Evolutionary conservation across 2,329 filamentous ascomycete genomes (phyloP).

Genomic region (Hypocreales sp.): DNA sequence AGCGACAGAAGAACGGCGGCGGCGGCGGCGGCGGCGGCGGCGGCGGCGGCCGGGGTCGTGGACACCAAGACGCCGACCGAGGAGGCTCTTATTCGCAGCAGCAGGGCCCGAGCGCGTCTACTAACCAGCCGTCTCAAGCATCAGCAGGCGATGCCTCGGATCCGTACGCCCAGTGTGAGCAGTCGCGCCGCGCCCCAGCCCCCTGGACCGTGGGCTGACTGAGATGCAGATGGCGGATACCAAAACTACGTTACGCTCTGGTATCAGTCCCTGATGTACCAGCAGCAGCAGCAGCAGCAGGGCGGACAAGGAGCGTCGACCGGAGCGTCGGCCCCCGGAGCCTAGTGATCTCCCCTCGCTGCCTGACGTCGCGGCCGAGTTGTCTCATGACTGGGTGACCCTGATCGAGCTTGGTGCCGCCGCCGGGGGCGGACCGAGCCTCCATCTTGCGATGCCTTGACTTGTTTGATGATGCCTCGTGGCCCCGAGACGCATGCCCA

Average conservation of each 20-base stretch:
- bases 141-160: constrained; percentile 39
- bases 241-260: constrained; percentile 66
- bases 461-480: constrained; percentile 16
- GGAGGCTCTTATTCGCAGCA: constrained; percentile 37
- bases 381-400: constrained; percentile 17
- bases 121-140: constrained; percentile 26
- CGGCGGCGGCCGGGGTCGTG: constrained; percentile 22
- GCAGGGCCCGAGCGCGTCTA: constrained; percentile 23
- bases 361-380: constrained; percentile 4
- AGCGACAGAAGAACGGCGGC: constrained; percentile 40
- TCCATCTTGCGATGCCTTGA: constrained; percentile 15
- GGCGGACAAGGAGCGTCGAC: constrained; percentile 20
- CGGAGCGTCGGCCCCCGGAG: constrained; percentile 19
- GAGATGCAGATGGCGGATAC: constrained; percentile 54
- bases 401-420: constrained; percentile 12
- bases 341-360: constrained; percentile 16
- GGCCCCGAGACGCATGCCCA: constrained; percentile 9
- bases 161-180: constrained; percentile 62
- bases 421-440: constrained; percentile 3
- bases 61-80: constrained; percentile 39
- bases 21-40: constrained; percentile 29
- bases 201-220: constrained; percentile 8
- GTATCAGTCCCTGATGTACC: constrained; percentile 51
- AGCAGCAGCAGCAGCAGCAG: constrained; percentile 19
- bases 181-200: neutral